Base-by-base conservation (phyloP, 306 rosid genomes). In the Vigna mungo region DNA sequence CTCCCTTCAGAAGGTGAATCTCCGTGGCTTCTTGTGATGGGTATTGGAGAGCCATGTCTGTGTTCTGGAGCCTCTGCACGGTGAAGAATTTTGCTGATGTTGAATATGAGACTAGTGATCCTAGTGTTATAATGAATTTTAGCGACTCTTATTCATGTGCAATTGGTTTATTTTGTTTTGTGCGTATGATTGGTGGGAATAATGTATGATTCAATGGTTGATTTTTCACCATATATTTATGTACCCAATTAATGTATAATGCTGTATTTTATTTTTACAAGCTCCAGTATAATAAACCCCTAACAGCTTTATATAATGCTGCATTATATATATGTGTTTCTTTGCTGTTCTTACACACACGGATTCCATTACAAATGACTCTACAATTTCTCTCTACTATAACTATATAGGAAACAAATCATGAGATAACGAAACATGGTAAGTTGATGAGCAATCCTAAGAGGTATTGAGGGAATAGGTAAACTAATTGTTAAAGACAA, bases 1-100 rank as follows among this genome's bases (percentile, higher is more conserved):
- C 84, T 81, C 85, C 87, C 78, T 85, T 79, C 85, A 80, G 83
- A 78, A 83, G 97, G 94, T 81, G 68, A 80, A 85, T 82, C 78
- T 78, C 81, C 27, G 74, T 59, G 23, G 87, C 86, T 79, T 70
- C 71, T 71, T 66, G 72, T 65, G 75, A 76, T 82, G 87, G 78
- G 80, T 86, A 80, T 79, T 80, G 75, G 90, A 78, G 89, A 77
- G 87, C 85, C 82, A 69, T 82, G 75, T 68, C 76, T 83, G 56
- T 78, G 72, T 80, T 58, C 65, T 80, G 86, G 80, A 52, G 60
- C 75, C 82, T 60, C 18, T 79, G 76, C 85, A 21, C 83, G 68
- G 65, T 60, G 77, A 82, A 85, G 88, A 83, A 78, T 63, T 84
- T 84, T 82, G 84, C 88, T 32, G 85, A 74, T 81, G 81, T 83